phyloP scores from a whole-genome alignment of 192 early-diverging fungal species.

The Backusella mclennaniae region DNA sequence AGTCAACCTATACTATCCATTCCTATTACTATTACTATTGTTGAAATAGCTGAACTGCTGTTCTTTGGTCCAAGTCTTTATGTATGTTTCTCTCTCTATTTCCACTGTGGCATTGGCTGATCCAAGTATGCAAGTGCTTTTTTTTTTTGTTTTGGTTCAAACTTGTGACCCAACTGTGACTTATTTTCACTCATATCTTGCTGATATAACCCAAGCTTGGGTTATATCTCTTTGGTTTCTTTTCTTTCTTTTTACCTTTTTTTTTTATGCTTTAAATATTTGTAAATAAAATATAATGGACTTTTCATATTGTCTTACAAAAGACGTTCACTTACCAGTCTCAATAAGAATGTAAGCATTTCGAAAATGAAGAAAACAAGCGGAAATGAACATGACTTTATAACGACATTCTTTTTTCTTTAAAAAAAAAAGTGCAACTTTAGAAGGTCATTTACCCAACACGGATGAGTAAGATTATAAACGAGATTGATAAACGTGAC shows the following conservation, averaged over 20 bases:
- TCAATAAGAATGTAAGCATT: slow-evolving; percentile 58
- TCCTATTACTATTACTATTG: too few relatives aligned
- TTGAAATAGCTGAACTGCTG: too few relatives aligned
- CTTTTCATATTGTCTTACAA: slow-evolving; percentile 70
- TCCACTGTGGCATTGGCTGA: too few relatives aligned
- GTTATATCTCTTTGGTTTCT: not conserved
- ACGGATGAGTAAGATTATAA: not conserved
- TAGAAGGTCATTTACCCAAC: slow-evolving; percentile 28
- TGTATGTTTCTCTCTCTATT: too few relatives aligned
- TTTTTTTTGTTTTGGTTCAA: too few relatives aligned
- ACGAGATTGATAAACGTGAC: slow-evolving; percentile 8
- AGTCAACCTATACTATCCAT: too few relatives aligned
- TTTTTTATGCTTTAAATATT: not conserved
- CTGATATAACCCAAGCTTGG: not conserved
- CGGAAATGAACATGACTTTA: not conserved
- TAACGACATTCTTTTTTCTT: too few relatives aligned
- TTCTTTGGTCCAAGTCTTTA: too few relatives aligned
- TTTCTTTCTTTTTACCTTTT: not conserved
- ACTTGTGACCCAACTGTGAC: too few relatives aligned
- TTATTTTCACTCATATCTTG: not conserved
- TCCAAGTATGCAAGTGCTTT: too few relatives aligned
- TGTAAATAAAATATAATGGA: slow-evolving; percentile 40
- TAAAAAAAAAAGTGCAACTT: slow-evolving; percentile 26
- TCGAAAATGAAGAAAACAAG: not conserved
- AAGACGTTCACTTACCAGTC: slow-evolving; percentile 60